Percentiles rank a stretch among this genome's conserved stretches.
Evolutionary conservation across 176 grass and related monocot genomes (phyloP).

Genomic region (Alopecurus myosuroides): DNA sequence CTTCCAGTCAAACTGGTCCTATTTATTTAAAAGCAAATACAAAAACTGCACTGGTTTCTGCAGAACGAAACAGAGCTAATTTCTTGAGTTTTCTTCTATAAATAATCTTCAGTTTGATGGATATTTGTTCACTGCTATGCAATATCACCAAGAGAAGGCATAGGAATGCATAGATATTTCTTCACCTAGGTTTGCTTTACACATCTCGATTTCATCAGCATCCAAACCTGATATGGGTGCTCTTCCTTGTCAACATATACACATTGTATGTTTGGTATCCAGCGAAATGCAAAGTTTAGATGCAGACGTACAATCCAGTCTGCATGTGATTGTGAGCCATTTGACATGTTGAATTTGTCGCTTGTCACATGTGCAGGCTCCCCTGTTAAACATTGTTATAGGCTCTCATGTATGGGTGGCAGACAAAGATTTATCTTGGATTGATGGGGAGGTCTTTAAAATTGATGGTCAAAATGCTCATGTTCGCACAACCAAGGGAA

Average conservation of each 20-base stretch:
- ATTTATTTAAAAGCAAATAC: background rate
- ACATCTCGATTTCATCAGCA: slow-evolving; percentile 7
- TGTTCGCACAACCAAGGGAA: slow-evolving; percentile 72
- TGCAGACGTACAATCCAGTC: background rate
- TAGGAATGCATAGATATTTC: background rate
- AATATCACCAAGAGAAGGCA: background rate
- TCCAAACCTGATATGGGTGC: background rate
- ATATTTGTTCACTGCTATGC: background rate
- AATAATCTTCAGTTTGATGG: background rate
- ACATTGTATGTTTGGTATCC: background rate
- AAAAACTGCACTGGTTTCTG: background rate
- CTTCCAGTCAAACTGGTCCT: background rate
- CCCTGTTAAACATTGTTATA: slow-evolving; percentile 58
- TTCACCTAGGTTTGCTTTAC: slow-evolving; percentile 1
- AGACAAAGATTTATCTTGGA: slow-evolving; percentile 75
- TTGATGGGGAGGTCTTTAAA: slow-evolving; percentile 86
- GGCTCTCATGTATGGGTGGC: slow-evolving; percentile 93
- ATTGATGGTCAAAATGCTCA: slow-evolving; percentile 71
- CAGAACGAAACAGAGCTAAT: background rate
- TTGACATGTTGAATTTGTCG: slow-evolving; percentile 2
- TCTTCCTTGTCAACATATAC: background rate
- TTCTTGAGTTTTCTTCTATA: background rate
- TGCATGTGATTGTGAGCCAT: slow-evolving; percentile 3
- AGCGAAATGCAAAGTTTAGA: background rate
- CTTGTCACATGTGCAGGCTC: slow-evolving; percentile 37